These are phyloP conservation scores for Hypoxylon subgilvum DNA, from an alignment of 495 filamentous ascomycete species.

Conservation along the genomic window DNA sequence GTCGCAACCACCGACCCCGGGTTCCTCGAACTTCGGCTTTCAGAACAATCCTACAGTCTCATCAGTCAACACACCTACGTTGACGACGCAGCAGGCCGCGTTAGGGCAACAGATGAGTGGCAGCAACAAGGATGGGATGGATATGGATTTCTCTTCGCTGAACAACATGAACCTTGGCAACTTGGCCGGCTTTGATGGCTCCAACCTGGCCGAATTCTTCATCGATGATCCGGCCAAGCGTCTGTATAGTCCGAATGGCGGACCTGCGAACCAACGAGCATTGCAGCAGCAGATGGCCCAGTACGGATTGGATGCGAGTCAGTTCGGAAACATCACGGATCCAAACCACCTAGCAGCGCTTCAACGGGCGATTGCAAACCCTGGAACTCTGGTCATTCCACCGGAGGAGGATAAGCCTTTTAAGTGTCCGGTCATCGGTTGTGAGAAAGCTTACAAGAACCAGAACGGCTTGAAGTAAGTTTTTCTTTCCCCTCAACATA, in stretches of 20 bases:
- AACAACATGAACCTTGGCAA: constrained; percentile 61
- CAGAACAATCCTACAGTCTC: constrained; percentile 98
- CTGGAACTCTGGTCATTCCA: constrained; percentile 54
- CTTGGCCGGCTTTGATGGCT: constrained; percentile 43
- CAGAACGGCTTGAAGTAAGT: constrained; percentile 94
- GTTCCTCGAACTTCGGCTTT: constrained; percentile 71
- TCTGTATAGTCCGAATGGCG: constrained; percentile 83
- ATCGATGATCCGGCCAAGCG: constrained; percentile 97
- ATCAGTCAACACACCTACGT: constrained; percentile 91
- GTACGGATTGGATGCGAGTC: constrained; percentile 68
- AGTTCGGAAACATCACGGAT: constrained; percentile 75
- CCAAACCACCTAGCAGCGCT: constrained; percentile 74
- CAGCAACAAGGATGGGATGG: constrained; percentile 52
- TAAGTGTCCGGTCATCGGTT: constrained; percentile 96
- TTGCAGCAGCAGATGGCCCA: constrained; percentile 67
- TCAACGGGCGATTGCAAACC: constrained; percentile 70
- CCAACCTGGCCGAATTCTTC: constrained; percentile 58
- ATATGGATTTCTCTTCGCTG: constrained; percentile 65
- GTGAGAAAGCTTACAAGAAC: constrained; percentile 99
- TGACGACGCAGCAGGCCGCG: constrained; percentile 65
- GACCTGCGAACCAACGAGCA: constrained; percentile 66
- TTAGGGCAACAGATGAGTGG: constrained; percentile 42
- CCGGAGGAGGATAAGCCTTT: constrained; percentile 90
- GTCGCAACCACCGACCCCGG: constrained; percentile 86
- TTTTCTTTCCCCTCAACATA: too few species aligned